Conservation (phyloP, 2,329 filamentous ascomycete genomes). For the Xylariaceae sp. region DNA sequence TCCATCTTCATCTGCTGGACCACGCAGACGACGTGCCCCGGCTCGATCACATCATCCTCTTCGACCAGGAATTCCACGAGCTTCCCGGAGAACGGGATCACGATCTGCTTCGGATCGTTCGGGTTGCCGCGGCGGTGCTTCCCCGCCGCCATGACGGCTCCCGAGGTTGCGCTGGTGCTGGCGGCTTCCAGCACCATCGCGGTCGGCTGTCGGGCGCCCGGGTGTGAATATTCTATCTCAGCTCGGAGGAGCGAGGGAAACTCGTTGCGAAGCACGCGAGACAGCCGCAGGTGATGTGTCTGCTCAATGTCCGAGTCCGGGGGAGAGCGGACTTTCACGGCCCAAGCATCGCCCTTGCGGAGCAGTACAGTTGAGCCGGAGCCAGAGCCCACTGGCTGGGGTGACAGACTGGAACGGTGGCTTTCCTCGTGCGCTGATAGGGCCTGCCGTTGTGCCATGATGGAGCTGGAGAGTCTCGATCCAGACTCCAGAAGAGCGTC, state of each 20-base stretch:
- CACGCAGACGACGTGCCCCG: conserved; percentile 9
- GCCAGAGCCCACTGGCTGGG: too few species aligned
- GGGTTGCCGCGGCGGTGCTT: conserved; percentile 8
- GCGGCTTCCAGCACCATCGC: conserved; percentile 5
- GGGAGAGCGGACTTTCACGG: conserved; percentile 4
- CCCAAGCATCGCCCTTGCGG: conserved; percentile 10
- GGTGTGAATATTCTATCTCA: conserved; percentile 8
- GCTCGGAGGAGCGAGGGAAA: conserved; percentile 8
- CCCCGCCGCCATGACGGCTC: conserved; percentile 7
- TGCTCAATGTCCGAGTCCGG: conserved; percentile 1
- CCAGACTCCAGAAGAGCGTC: conserved; percentile 4
- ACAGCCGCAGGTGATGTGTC: conserved; percentile 8
- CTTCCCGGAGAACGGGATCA: conserved; percentile 10
- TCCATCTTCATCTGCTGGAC: conserved; percentile 13
- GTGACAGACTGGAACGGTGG: neutral
- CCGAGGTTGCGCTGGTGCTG: conserved; percentile 6
- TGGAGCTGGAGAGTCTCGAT: conserved; percentile 2
- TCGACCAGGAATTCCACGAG: conserved; percentile 8
- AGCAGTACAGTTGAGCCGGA: conserved; percentile 3
- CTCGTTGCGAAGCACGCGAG: conserved; percentile 8
- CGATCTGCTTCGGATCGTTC: conserved; percentile 7
- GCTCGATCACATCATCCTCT: conserved; percentile 7
- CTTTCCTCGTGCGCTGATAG: neutral
- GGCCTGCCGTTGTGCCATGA: neutral
- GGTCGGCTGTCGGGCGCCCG: conserved; percentile 1